Evolutionary conservation across 2,329 filamentous ascomycete species (phyloP), one percentile per base, ranked within the genome.

Genomic region (Fusarium sp.): DNA sequence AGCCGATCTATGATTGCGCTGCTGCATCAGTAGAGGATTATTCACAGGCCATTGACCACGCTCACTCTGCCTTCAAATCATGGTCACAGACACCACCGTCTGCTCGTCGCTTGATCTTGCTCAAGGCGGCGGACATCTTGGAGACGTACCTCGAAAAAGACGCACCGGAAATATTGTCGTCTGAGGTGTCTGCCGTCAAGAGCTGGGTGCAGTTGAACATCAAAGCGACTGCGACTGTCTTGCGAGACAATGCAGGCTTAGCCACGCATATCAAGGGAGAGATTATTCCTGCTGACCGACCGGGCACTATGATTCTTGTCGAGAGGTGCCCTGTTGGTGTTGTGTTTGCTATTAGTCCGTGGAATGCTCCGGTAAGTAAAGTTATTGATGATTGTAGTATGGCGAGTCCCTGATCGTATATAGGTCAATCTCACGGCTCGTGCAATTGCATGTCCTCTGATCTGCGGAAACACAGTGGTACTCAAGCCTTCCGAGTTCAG

Each of bases 321-420:
- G 84, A 88, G 72, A 90, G 90, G 75, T 89, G 92, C 77, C 90
- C 91, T 0, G 91, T 88, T 12, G 92, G 92, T 2, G 91, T 93
- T 5, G 84, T 92, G 16, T 80, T 93, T 43, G 89, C 86, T 5
- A 92, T 94, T 74, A 90, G 89, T 11, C 91, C 91, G 2, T 94
- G 91, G 16, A 34, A 34, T 34, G 31, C 31, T 12, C 31, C 31
- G 3, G 31, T 34, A 34, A 34, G 31, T 34, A 2, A 9, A 12
- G 3, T 9, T 4, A 9, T 34, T 12, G 9, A 9, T 12, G 8
- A 4, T 9, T 34, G 2, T 34, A 34, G 1, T 9, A 9, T 12
- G 3, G 2, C 12, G 5, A 9, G 31, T 34, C 8, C 4, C 37
- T 40, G 15, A 34, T n/a, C n/a, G n/a, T n/a, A n/a, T n/a, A n/a